Base-by-base conservation (phyloP, 106 monocot genomes). In the Acanthochlamys bracteata region DNA sequence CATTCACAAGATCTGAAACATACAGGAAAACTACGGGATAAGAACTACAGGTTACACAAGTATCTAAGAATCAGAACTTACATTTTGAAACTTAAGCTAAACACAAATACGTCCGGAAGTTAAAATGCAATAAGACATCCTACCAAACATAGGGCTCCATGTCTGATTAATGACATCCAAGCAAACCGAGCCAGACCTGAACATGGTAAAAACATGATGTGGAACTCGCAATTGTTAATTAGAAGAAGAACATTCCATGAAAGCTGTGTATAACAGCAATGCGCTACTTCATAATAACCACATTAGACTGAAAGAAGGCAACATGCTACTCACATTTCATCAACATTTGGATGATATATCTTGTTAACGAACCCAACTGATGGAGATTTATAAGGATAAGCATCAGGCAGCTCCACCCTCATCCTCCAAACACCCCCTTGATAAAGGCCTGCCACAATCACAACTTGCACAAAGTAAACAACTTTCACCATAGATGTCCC, bases 131-230 rank as follows among this genome's bases (percentile, higher is more conserved):
- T 64, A 4, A 49, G 59, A 16, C 26, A 23, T 46, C 61, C 66
- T 63, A 86, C 92, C 88, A 69, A 93, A 88, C 88, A 88, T 85
- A 9, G 93, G 88, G 65, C 84, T 88, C 93, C 88, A 93, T 6
- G 88, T 82, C 74, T 93, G 88, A 64, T 88, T 85, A 46, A 93
- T 88, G 60, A 93, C 88, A 78, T 93, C 88, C 82, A 93, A 82
- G 72, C 93, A 93, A 17, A 93, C 80, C 10, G 88, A 84, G 41
- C 93, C 88, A 67, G 88, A 82, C 84, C 88, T 88, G 64, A 74
- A 64, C 40, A 57, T 51, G 11, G 57, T 20, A 20, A 47, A n/a
- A 25, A 53, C 49, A 49, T 10, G 49, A 49, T 49, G 4, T 4
- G 49, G 15, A 49, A 49, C 49, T 49, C 17, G 9, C 12, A 49